A percentile compares a stretch with the other conserved stretches of the same genome.
Evolutionary conservation across 768 basidiomycete genomes (phyloP).

Genomic region (Hericium rajendrae): DNA sequence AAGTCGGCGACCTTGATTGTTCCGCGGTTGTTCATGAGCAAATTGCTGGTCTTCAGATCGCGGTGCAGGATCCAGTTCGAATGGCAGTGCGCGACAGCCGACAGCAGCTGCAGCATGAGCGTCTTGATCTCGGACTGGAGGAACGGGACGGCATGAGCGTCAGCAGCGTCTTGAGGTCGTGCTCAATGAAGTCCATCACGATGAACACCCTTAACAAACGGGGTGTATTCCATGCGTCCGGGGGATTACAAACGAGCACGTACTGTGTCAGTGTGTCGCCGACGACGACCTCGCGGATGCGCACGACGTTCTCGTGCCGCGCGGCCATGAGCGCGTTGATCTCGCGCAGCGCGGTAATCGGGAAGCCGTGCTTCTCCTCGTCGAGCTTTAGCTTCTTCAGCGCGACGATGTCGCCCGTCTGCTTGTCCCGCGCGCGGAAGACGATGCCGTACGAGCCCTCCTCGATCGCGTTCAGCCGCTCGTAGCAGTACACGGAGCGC

Average conservation of each 20-base stretch:
- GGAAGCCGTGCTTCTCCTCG: slow-evolving; percentile 97
- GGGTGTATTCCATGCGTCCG: too few species aligned
- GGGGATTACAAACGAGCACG: slow-evolving; percentile 31
- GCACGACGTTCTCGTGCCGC: slow-evolving; percentile 91
- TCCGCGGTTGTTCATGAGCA: slow-evolving; percentile 98
- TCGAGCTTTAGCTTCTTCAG: slow-evolving; percentile 97
- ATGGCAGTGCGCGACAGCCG: slow-evolving; percentile 90
- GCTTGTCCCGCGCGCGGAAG: slow-evolving; percentile 90
- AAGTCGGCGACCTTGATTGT: slow-evolving; percentile 99
- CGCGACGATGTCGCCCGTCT: slow-evolving; percentile 92
- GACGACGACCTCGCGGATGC: slow-evolving; percentile 95
- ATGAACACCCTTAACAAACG: slow-evolving; percentile 76
- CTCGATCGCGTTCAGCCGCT: slow-evolving; percentile 94
- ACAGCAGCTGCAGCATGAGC: slow-evolving; percentile 84
- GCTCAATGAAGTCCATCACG: slow-evolving; percentile 99
- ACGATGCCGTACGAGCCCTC: slow-evolving; percentile 98
- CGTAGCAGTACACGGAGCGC: slow-evolving; percentile 90
- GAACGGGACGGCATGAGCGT: slow-evolving; percentile 96
- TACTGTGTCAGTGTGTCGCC: slow-evolving; percentile 98
- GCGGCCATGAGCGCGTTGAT: slow-evolving; percentile 95
- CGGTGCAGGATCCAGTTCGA: slow-evolving; percentile 96
- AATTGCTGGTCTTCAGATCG: slow-evolving; percentile 94
- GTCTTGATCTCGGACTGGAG: slow-evolving; percentile 98
- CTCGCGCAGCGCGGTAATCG: slow-evolving; percentile 92
- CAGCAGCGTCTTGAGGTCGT: slow-evolving; percentile 94